Conservation (phyloP, 345 rosid genomes). For the Gossypium stocksii region DNA sequence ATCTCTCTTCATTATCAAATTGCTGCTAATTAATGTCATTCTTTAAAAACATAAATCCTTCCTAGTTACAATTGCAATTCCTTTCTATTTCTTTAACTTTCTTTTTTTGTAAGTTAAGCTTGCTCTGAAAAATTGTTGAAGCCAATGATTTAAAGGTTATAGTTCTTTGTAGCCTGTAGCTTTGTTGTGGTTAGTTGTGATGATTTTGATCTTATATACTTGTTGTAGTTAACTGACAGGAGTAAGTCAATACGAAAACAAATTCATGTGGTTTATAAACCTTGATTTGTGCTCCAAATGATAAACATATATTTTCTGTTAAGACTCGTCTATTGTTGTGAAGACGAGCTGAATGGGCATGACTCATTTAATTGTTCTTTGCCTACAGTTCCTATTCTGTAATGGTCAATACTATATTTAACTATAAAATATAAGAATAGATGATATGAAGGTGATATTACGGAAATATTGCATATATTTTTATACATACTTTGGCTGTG, state of each 20-base stretch:
- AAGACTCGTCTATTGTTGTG: neutral
- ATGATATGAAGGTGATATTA: neutral
- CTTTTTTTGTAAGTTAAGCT: neutral
- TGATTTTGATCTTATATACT: neutral
- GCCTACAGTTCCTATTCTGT: neutral
- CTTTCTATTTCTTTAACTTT: neutral
- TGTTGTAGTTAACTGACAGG: neutral
- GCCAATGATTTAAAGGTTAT: neutral
- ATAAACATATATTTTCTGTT: neutral
- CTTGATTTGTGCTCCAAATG: neutral
- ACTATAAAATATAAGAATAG: neutral
- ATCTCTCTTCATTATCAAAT: conserved; percentile 23
- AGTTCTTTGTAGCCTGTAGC: conserved; percentile 3
- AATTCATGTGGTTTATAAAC: neutral
- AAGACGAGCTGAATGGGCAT: neutral
- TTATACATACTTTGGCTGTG: neutral
- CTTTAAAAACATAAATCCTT: neutral
- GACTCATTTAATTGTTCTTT: neutral
- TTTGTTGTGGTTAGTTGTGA: neutral
- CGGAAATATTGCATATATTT: neutral
- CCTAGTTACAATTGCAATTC: neutral
- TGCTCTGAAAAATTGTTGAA: neutral
- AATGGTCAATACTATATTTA: neutral
- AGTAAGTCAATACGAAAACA: neutral
- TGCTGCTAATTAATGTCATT: conserved; percentile 22